Base-by-base conservation (phyloP, 2,329 filamentous ascomycete species). In the Dactylellina leptospora region DNA sequence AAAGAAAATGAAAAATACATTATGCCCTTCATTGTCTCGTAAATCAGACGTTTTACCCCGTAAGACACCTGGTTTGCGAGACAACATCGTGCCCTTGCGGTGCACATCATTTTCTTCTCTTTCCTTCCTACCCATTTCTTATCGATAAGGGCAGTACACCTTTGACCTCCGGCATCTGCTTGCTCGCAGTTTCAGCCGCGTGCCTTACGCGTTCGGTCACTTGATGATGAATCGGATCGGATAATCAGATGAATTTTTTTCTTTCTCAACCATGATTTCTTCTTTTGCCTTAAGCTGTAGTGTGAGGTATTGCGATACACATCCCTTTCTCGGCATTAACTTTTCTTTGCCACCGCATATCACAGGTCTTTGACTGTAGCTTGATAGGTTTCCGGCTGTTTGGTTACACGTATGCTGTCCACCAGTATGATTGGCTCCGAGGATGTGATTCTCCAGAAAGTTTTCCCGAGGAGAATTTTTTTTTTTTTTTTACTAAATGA, bases 31-130 rank as follows among this genome's bases (percentile, higher is more conserved):
- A 62, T 72, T 72, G 68, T 72, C 68, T 72, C 68, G 61, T 72
- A 72, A 63, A 72, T 72, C 68, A 72, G 68, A 63, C 61, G 68
- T 72, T 63, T 72, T 72, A 72, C 53, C 45, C 53, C 44, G 53
- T 72, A 64, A 72, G 61, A 72, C 68, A 56, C 50, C 66, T 72
- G 68, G 42, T 72, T 58, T 72, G 28, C 59, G 68, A 72, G 68
- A 60, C 68, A 72, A 72, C 50, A 33, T 64, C 13, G 27, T 48
- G 20, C 50, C 51, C 25, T 45, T 11, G 25, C 28, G 61, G 54
- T 38, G 61, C 51, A 48, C 61, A 50, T 38, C 42, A 36, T 56
- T 47, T 44, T 55, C 23, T 63, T 55, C 45, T 48, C 20, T 36
- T 62, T 62, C 16, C 18, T 13, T 53, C 38, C 38, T n/a, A 45